Evolutionary conservation across 371 early-diverging fungal genomes (phyloP).

Genomic region (Phascolomyces articulosus): DNA sequence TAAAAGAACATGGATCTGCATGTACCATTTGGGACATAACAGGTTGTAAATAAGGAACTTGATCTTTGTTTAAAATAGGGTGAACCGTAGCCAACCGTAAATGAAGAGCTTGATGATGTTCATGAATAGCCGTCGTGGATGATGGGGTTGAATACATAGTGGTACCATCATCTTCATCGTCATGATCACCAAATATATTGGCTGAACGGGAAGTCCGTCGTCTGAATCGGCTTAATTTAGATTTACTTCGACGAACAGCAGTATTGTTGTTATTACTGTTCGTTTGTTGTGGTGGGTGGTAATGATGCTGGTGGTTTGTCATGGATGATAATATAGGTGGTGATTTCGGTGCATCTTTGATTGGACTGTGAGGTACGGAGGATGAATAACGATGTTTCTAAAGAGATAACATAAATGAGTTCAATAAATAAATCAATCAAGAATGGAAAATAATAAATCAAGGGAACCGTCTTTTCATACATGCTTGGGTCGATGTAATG

Average conservation of each 20-base stretch:
- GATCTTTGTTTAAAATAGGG: slow-evolving; percentile 63
- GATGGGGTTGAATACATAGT: neutral
- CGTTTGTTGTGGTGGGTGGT: neutral
- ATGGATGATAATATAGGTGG: neutral
- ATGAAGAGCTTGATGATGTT: slow-evolving; percentile 22
- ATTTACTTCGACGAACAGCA: slow-evolving; percentile 1
- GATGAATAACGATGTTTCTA: slow-evolving; percentile 8
- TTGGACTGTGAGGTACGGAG: slow-evolving; percentile 11
- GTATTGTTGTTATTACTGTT: neutral
- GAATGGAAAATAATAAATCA: neutral
- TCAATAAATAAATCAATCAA: too few relatives aligned
- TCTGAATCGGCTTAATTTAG: slow-evolving; percentile 21
- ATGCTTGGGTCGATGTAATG: slow-evolving; percentile 75
- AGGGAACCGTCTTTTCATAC: too few relatives aligned
- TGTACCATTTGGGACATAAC: slow-evolving; percentile 72
- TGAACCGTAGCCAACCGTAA: slow-evolving; percentile 50
- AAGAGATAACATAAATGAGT: neutral
- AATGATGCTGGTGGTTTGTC: neutral
- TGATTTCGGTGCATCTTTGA: neutral
- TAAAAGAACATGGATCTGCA: slow-evolving; percentile 68
- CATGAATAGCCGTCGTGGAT: too few relatives aligned
- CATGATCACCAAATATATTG: slow-evolving; percentile 15
- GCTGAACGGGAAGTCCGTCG: slow-evolving; percentile 21
- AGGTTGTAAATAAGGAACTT: slow-evolving; percentile 83
- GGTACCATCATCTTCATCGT: slow-evolving; percentile 6